Percentiles rank a stretch among this genome's conserved stretches.
phyloP scores from a whole-genome alignment of 768 basidiomycete species.

The Pleurotus platypus region DNA sequence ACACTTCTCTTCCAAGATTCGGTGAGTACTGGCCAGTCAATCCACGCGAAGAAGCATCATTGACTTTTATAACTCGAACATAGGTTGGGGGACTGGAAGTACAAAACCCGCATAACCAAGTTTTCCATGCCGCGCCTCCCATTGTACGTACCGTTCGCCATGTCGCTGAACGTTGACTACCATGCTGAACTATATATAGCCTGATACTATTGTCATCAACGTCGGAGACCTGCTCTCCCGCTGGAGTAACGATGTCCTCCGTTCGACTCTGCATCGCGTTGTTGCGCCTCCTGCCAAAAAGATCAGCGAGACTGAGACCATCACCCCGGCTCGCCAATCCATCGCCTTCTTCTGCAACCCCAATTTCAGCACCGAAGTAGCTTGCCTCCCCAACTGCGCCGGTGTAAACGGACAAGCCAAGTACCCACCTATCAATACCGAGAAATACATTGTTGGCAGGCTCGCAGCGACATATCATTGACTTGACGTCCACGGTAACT shows the following conservation, averaged over 20 bases:
- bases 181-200: slow-evolving; percentile 33
- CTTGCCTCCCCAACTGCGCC: slow-evolving; percentile 64
- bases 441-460: slow-evolving; percentile 73
- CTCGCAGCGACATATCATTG: slow-evolving; percentile 51
- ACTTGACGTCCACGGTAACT: too few species aligned
- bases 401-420: slow-evolving; percentile 42
- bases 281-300: slow-evolving; percentile 62
- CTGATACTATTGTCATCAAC: slow-evolving; percentile 80
- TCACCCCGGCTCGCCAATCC: slow-evolving; percentile 68
- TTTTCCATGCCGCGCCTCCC: slow-evolving; percentile 70
- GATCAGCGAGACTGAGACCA: slow-evolving; percentile 43
- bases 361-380: slow-evolving; percentile 62
- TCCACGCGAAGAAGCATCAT: background rate
- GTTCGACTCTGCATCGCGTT: slow-evolving; percentile 80
- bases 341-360: slow-evolving; percentile 90
- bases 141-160: slow-evolving; percentile 46
- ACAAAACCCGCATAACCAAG: slow-evolving; percentile 71
- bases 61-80: background rate
- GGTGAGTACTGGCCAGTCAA: slow-evolving; percentile 25
- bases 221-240: slow-evolving; percentile 77
- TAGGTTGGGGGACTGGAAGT: slow-evolving; percentile 82
- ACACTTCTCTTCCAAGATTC: slow-evolving; percentile 80
- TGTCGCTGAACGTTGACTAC: background rate
- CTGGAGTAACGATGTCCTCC: slow-evolving; percentile 80
- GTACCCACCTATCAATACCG: slow-evolving; percentile 70